These are phyloP conservation scores for Ceratocystis cacaofunesta DNA, from an alignment of 2,329 filamentous ascomycete species.

Conservation along the genomic window DNA sequence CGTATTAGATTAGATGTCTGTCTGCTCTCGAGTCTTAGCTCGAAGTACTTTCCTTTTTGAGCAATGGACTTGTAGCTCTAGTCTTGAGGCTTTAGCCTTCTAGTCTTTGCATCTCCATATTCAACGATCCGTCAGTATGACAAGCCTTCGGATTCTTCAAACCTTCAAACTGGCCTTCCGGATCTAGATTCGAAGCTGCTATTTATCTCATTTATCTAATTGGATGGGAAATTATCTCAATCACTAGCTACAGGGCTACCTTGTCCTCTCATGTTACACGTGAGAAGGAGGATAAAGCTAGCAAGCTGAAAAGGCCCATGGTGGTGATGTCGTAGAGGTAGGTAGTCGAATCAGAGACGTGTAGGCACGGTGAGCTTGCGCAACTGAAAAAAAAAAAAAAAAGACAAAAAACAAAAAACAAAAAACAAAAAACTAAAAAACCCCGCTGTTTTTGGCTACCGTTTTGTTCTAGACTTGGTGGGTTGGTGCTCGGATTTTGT, in stretches of 20 bases:
- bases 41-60: background rate
- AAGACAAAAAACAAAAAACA: too few species aligned
- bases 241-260: background rate
- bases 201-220: background rate
- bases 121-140: too few species aligned
- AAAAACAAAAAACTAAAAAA: too few species aligned
- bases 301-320: background rate
- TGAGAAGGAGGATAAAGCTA: background rate
- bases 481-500: background rate
- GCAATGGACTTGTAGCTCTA: too few species aligned
- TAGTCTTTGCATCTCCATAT: too few species aligned
- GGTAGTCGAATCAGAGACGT: background rate
- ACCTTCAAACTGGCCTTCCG: too few species aligned
- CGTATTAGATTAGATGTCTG: background rate
- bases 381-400: too few species aligned
- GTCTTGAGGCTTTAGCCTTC: too few species aligned
- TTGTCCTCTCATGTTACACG: background rate
- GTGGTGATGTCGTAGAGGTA: background rate
- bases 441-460: too few species aligned
- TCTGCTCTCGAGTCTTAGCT: background rate
- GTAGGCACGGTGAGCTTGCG: background rate
- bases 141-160: too few species aligned
- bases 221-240: background rate
- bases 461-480: background rate
- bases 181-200: background rate